Evolutionary conservation across 2,329 filamentous ascomycete genomes (phyloP).

Genomic region (Penicillium capsulatum): DNA sequence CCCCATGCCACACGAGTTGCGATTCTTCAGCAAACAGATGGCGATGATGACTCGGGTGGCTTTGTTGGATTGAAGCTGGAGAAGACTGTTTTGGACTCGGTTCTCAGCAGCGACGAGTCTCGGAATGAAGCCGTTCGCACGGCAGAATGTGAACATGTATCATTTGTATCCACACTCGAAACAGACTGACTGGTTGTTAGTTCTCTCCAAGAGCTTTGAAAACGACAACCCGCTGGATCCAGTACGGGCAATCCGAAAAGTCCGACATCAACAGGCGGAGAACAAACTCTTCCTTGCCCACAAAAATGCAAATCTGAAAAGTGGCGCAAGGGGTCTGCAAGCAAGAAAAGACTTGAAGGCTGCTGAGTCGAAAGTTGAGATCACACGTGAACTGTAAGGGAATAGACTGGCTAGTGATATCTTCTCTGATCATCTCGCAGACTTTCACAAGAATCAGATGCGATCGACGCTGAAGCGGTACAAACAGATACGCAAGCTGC

Average conservation of each 20-base stretch:
- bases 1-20: constrained; percentile 62
- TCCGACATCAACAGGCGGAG: constrained; percentile 60
- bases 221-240: constrained; percentile 54
- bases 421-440: constrained; percentile 18
- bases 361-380: constrained; percentile 63
- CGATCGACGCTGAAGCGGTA: constrained; percentile 55
- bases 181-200: constrained; percentile 27
- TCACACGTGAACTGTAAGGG: constrained; percentile 52
- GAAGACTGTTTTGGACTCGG: constrained; percentile 61
- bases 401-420: background rate
- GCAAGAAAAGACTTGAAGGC: constrained; percentile 70
- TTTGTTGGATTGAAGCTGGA: constrained; percentile 14
- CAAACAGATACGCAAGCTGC: constrained; percentile 66
- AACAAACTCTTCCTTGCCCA: constrained; percentile 64
- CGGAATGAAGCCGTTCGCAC: constrained; percentile 57
- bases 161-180: background rate
- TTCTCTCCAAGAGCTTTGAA: constrained; percentile 59
- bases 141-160: constrained; percentile 49
- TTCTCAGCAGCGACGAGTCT: constrained; percentile 52
- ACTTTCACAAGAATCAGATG: constrained; percentile 51
- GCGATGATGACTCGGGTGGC: constrained; percentile 17
- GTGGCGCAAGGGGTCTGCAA: constrained; percentile 69
- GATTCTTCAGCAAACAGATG: constrained; percentile 64
- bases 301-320: constrained; percentile 69
- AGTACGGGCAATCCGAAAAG: constrained; percentile 56